phyloP scores from a whole-genome alignment of 129 eudicot genomes.

The Erigeron canadensis region DNA sequence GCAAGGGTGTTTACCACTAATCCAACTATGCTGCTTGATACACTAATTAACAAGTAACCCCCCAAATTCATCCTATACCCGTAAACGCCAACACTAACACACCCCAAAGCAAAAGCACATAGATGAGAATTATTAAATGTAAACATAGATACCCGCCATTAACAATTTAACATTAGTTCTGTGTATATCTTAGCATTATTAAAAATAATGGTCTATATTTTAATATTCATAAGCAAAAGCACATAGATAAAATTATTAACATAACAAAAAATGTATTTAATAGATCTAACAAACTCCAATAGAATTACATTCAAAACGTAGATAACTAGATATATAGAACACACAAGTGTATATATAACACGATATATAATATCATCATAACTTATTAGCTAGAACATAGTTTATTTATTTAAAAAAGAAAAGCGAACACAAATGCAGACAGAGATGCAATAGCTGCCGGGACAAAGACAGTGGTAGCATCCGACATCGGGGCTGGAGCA shows the following conservation, averaged over 20 bases:
- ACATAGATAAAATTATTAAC: neutral
- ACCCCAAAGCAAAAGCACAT: no score
- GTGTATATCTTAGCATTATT: no score
- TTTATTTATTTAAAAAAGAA: conserved; percentile 17
- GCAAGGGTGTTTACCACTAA: no score
- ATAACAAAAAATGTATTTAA: neutral
- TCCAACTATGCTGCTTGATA: no score
- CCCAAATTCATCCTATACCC: no score
- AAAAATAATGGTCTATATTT: no score
- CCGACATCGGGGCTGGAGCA: conserved; percentile 36
- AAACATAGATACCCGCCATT: no score
- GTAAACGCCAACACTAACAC: no score
- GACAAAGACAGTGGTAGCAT: conserved; percentile 17
- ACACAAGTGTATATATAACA: neutral
- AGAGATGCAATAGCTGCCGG: conserved; percentile 28
- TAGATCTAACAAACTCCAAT: conserved; percentile 15
- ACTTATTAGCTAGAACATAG: neutral
- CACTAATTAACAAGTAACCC: no score
- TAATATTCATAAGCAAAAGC: neutral
- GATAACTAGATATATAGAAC: no score
- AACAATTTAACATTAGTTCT: no score
- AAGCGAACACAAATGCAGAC: conserved; percentile 27
- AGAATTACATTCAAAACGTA: conserved; percentile 9
- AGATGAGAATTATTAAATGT: no score
- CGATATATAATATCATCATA: neutral